Percentiles rank a stretch among this genome's conserved stretches.
phyloP scores from a whole-genome alignment of 139 green algal species.

The Dunaliella primolecta region DNA sequence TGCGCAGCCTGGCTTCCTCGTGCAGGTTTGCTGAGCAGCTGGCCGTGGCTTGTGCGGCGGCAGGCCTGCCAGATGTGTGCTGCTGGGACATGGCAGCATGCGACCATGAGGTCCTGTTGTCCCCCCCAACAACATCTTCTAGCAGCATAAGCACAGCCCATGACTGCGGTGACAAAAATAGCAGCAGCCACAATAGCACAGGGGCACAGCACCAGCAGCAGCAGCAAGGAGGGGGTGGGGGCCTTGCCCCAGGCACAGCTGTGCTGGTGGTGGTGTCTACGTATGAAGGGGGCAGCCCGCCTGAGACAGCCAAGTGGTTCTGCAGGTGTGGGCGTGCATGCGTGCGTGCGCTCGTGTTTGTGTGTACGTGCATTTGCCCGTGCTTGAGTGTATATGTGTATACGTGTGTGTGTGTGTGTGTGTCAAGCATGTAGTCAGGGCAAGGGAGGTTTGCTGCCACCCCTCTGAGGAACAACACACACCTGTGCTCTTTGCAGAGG shows the following conservation, averaged over 20 bases:
- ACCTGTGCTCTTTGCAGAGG: slow-evolving; percentile 26
- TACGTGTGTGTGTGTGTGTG: background rate
- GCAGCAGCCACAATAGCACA: too few relatives aligned
- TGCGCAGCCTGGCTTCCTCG: too few relatives aligned
- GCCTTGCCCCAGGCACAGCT: slow-evolving; percentile 19
- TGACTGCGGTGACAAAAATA: too few relatives aligned
- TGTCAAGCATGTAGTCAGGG: background rate
- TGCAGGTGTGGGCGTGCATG: slow-evolving; percentile 33
- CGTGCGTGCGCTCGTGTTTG: background rate
- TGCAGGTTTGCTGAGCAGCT: slow-evolving; percentile 16
- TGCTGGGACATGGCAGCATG: slow-evolving; percentile 16
- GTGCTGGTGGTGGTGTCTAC: slow-evolving; percentile 57
- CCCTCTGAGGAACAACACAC: too few relatives aligned
- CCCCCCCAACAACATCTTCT: too few relatives aligned
- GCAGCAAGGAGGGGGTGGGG: background rate
- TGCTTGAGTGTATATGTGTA: background rate
- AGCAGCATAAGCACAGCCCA: too few relatives aligned
- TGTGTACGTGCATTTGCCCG: background rate
- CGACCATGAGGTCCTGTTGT: slow-evolving; percentile 32
- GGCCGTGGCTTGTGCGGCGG: slow-evolving; percentile 2
- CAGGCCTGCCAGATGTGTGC: background rate
- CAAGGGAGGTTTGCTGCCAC: background rate
- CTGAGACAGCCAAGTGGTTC: slow-evolving; percentile 47
- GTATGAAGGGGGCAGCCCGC: slow-evolving; percentile 51
- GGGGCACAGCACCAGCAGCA: background rate